phyloP scores from a whole-genome alignment of 2,329 filamentous ascomycete genomes.

The Aplosporella prunicola region DNA sequence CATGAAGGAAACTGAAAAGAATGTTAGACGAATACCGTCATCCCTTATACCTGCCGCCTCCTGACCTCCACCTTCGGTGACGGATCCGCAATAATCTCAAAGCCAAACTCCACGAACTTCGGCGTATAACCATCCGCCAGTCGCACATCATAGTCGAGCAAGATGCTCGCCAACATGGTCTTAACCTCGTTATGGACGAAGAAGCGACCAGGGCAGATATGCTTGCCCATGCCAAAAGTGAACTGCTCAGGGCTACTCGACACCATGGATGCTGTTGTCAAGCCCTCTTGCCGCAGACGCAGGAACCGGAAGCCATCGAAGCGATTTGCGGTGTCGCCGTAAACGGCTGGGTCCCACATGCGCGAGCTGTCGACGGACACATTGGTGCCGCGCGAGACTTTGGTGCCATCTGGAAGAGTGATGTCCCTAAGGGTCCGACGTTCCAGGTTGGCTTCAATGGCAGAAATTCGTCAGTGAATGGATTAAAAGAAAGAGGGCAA shows the following conservation, averaged over 20 bases:
- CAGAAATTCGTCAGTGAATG: not conserved
- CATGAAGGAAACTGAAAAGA: too few relatives aligned
- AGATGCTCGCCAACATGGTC: conserved; percentile 19
- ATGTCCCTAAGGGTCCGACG: conserved; percentile 12
- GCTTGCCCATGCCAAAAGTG: conserved; percentile 21
- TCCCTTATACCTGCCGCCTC: too few relatives aligned
- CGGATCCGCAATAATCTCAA: conserved; percentile 5
- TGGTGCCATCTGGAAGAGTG: conserved; percentile 13
- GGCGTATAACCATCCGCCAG: not conserved
- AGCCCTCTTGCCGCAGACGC: not conserved
- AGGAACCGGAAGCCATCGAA: conserved; percentile 13
- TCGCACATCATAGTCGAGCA: conserved; percentile 22
- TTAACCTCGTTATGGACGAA: conserved; percentile 25
- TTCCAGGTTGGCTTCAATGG: conserved; percentile 12
- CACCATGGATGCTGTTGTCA: not conserved
- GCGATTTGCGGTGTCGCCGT: conserved; percentile 1
- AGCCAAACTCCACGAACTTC: conserved; percentile 1
- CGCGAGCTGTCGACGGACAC: conserved; percentile 7
- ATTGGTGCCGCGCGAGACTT: conserved; percentile 11
- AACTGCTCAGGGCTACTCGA: conserved; percentile 1
- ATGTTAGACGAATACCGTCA: too few relatives aligned
- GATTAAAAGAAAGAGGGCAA: not conserved
- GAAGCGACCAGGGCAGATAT: conserved; percentile 25
- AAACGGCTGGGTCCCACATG: conserved; percentile 10
- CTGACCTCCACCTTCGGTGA: not conserved